Evolutionary conservation across 768 basidiomycete genomes (phyloP), one percentile per base, ranked within the genome.

Genomic region (Trametes elegans): DNA sequence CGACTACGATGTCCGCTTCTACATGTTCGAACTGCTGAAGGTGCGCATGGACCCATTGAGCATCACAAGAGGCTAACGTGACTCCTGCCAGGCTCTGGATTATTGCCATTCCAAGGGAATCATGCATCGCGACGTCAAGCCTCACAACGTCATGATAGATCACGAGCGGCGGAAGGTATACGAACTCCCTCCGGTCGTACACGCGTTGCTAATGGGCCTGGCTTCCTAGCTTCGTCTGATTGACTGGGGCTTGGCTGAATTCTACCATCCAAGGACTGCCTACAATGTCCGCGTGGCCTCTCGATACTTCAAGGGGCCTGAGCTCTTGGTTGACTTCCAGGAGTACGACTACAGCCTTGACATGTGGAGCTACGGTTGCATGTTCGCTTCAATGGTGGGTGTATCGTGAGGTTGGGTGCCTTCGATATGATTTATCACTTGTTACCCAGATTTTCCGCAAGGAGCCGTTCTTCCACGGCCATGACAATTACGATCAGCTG

Each of bases 71-170:
- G 29, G 29, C 26, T 40, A 46, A 26, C 48, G 14, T 24, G 51
- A 27, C 29, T 38, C 46, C 40, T 21, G 28, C 18, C 55, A 93
- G 90, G 96, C 96, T 4, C 76, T 98, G 68, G 96, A 98, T 73
- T 98, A 86, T 70, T 98, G 96, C 65, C 96, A 98, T 72, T 98
- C 96, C 27, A 93, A 95, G 64, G 96, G 96, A 8, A 98, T 98
- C 70, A 98, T 98, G 93, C 95, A 98, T 70, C 79, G 96, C 63
- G 96, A 98, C 69, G 96, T 98, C 55, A 98, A 98, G 69, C 96
- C 96, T 11, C 94, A 97, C 73, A 98, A 98, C 71, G 93, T 98
- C 50, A 98, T 98, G 94, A 98, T 98, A 72, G 96, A 98, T 72
- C 95, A 98, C 69, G 93, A 98, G 65, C 90, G 90, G 71, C 86